Evolutionary conservation across 306 rosid species (phyloP), one percentile per base, ranked within the genome.

Genomic region (Cyamopsis tetragonoloba): DNA sequence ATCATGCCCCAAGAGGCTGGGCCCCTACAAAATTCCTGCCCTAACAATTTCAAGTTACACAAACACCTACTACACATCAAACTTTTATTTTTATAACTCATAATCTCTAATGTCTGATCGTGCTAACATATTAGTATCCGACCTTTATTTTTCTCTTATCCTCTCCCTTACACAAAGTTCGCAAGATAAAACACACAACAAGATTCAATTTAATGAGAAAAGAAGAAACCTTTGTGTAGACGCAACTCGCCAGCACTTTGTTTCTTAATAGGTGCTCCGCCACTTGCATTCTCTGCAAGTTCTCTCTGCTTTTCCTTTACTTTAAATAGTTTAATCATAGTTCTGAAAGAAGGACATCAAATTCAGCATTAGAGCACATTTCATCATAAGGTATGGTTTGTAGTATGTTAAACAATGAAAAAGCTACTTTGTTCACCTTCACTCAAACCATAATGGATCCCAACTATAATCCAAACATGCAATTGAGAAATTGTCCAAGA

Each of bases 211-310:
- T 1, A 42, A 20, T 28, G 28, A n/a, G n/a, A 28, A 14, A 67
- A 44, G 12, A 61, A 14, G 35, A 24, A 50, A 89, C 98, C 98
- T 89, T 82, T 89, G 73, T 92, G 91, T 79, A 92, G 96, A 73
- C 96, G 98, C 82, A 92, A 66, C 69, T 92, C 96, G 58, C 98
- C 98, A 62, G 98, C 96, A 75, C 83, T 77, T 79, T 87, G 98
- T 79, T 86, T 92, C 95, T 89, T 92, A 5, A 63, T 47, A 4
- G 88, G 91, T 42, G 77, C 68, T 26, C 92, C 96, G 3, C 84
- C 86, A 72, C 66, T 77, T 30, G 92, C 85, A 79, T 81, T 88
- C 64, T 86, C 96, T 15, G 92, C 92, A 44, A 80, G 95, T 64
- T 92, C 95, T 80, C 90, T 82, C 79, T 89, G 98, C 64, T 87